Evolutionary conservation across 2,329 filamentous ascomycete species (phyloP).

Genomic region (Cladophialophora chaetospira): DNA sequence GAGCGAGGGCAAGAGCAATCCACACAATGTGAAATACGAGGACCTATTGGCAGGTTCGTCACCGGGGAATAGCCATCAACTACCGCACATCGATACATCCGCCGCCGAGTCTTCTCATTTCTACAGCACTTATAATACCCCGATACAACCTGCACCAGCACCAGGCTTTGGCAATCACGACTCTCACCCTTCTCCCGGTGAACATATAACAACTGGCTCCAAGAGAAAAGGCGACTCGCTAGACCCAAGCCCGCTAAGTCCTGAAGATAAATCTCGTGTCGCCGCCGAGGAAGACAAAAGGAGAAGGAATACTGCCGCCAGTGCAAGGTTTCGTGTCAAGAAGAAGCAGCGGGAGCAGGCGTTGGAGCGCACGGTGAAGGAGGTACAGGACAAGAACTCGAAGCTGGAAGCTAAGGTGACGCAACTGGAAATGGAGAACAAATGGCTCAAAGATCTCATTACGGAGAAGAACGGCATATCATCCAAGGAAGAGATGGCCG

Average conservation of each 20-base stretch:
- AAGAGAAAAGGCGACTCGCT: slow-evolving; percentile 17
- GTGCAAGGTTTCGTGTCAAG: slow-evolving; percentile 87
- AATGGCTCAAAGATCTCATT: slow-evolving; percentile 77
- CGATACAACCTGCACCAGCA: slow-evolving; percentile 33
- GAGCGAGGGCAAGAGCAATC: slow-evolving; percentile 25
- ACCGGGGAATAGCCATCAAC: slow-evolving; percentile 18
- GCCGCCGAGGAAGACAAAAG: slow-evolving; percentile 89
- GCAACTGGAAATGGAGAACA: slow-evolving; percentile 80
- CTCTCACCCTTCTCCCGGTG: slow-evolving; percentile 10
- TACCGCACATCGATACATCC: slow-evolving; percentile 24
- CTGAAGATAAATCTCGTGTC: slow-evolving; percentile 71
- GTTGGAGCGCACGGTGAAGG: slow-evolving; percentile 78
- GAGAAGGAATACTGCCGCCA: slow-evolving; percentile 83
- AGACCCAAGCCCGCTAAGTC: slow-evolving; percentile 44
- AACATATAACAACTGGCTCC: background rate
- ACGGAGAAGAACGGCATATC: slow-evolving; percentile 73
- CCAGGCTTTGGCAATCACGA: slow-evolving; percentile 22
- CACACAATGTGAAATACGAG: slow-evolving; percentile 31
- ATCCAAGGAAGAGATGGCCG: slow-evolving; percentile 45
- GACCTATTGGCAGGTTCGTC: slow-evolving; percentile 27
- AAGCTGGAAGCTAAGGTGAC: slow-evolving; percentile 71
- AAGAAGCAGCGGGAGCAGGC: slow-evolving; percentile 94
- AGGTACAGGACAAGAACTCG: slow-evolving; percentile 77
- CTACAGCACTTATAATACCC: slow-evolving; percentile 31
- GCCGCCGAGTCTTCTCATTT: slow-evolving; percentile 24